Evolutionary conservation across 2,329 filamentous ascomycete species (phyloP), one percentile per base, ranked within the genome.

Genomic region (Colletotrichum gigasporum): DNA sequence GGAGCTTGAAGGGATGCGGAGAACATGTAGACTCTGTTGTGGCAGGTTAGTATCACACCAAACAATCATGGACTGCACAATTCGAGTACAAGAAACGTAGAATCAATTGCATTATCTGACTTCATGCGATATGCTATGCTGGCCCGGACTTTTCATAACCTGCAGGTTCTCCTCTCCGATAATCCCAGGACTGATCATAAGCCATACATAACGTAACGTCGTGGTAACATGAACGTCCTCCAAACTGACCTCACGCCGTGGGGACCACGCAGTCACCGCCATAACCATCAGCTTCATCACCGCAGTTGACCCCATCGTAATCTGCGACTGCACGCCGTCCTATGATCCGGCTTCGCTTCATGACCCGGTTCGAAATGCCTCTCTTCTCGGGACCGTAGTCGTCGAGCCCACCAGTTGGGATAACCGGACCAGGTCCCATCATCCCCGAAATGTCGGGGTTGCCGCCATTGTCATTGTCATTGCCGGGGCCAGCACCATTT

Each of bases 271-370:
- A 48, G 4, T 41, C 47, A 3, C 9, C 39, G 11, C 3, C 8
- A 2, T 16, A 11, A 6, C 14, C 47, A 22, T 20, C 3, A n/a
- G 10, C 41, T 14, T 28, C 24, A n/a, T 41, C 26, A 7, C 20
- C 14, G 20, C 32, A 53, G 1, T 34, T 6, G 6, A 30, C 20
- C 16, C 30, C 47, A 10, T 42, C 47, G n/a, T 34, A 24, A 8
- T 42, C 58, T 2, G 47, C 54, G 41, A 41, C 47, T 41, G 14
- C 45, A 39, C 58, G 62, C 14, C 61, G 56, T 37, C 35, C 51
- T 35, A 65, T 63, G 50, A 65, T 56, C 28, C 62, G 52, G 50
- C 56, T 65, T 26, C 58, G 62, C 62, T 56, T 65, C 57, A 50
- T 48, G 35, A 35, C 51, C 14, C 48, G 56, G 42, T 18, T 26